These are phyloP conservation scores for Carex littledalei DNA, from an alignment of 176 grass and related monocot species.

Conservation along the genomic window DNA sequence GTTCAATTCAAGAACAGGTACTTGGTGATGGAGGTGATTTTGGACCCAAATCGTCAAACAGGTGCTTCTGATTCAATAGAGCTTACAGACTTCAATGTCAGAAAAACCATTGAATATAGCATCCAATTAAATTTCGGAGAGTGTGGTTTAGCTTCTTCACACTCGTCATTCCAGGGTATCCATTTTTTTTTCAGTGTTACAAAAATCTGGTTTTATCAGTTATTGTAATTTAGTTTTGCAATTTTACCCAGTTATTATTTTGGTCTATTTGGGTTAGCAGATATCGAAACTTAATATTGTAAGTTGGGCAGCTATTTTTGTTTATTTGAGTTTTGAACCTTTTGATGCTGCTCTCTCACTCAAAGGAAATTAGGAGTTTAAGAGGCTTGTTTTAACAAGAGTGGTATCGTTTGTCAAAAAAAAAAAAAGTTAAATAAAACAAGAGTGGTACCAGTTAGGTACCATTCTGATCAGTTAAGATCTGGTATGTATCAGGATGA, in stretches of 20 bases:
- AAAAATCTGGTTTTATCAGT: background rate
- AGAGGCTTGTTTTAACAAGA: too few species aligned
- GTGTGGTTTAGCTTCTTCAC: conserved; percentile 56
- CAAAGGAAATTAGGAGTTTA: too few species aligned
- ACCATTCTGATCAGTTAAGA: background rate
- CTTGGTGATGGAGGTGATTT: conserved; percentile 70
- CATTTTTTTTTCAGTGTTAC: background rate
- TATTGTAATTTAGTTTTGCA: background rate
- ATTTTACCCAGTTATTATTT: background rate
- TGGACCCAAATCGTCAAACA: conserved; percentile 31
- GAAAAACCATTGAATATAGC: conserved; percentile 63
- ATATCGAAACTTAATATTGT: background rate
- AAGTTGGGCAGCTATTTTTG: too few species aligned
- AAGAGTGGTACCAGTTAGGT: background rate
- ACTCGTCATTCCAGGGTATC: conserved; percentile 68
- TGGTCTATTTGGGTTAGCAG: background rate
- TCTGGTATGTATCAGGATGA: background rate
- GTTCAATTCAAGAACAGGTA: conserved; percentile 94
- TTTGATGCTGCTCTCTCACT: too few species aligned
- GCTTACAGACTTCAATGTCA: conserved; percentile 48
- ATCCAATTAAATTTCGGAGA: conserved; percentile 86
- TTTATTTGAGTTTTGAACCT: background rate
- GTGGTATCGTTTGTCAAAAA: too few species aligned
- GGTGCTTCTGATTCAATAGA: conserved; percentile 35
- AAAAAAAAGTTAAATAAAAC: too few species aligned